Evolutionary conservation across 78 protist genomes (phyloP), one percentile per base, ranked within the genome.

Genomic region (Salpingoeca rosetta): DNA sequence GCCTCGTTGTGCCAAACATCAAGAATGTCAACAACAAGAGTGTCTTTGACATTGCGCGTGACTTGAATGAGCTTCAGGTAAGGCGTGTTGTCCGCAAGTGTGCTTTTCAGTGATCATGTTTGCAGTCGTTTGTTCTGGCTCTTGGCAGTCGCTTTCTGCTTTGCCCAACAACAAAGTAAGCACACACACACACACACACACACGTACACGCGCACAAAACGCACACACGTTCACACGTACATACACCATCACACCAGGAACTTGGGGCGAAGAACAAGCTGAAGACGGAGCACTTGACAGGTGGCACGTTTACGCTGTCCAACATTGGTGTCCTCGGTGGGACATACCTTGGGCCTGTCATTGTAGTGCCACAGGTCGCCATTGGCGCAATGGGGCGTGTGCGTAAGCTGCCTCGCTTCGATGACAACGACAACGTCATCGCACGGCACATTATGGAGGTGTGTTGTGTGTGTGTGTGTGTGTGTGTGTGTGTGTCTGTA

Each of bases 301-400:
- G 95, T 27, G 98, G 97, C 79, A 95, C 97, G 36, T 87, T 96
- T 86, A 84, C 98, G 37, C 78, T 96, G 56, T 88, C 94, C 31
- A 96, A 96, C 92, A 94, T 96, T 57, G 98, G 98, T 56, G 75
- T 91, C 37, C 87, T 96, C 72, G 98, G 98, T 31, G 98, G 97
- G 36, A 94, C 97, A 11, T 94, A 96, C 77, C 42, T 89, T 28
- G 36, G 84, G 36, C 97, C 98, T 11, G 93, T 96, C 41, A 85
- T 96, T 40, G 72, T 90, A 25, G 75, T 88, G 36, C 97, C 97
- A 11, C 90, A 93, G 85, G 92, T 92, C 36, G 80, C 76, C 80
- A 92, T 85, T 24, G 91, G 87, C n/a, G 94, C 90, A 26, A 2
- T 92, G 38, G 85, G 82, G 2, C 22, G 11, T 31, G 24, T 39